Evolutionary conservation across 2,329 filamentous ascomycete species (phyloP), one percentile per base, ranked within the genome.

Genomic region (Fusarium tanahbumbuense): DNA sequence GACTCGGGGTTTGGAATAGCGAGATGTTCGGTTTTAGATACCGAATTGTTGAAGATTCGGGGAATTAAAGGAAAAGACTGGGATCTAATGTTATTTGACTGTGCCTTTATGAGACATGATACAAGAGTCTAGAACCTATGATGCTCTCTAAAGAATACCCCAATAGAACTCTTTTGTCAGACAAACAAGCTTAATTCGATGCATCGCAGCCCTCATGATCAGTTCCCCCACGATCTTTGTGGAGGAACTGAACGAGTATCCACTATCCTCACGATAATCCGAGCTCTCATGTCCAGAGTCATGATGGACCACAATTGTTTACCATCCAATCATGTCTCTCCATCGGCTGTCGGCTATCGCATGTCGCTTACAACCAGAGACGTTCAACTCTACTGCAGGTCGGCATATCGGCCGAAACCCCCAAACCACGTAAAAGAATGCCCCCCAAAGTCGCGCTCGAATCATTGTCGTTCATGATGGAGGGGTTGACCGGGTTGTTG

Each of bases 191-290:
- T 28, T 18, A 12, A 47, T 27, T n/a, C 40, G 8, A 37, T 22
- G 49, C 50, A 53, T 40, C 32, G 6, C 20, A 42, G 25, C 30
- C 37, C 48, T 63, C 61, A 67, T 62, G 37, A 44, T 54, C 49
- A 55, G 27, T 53, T 45, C 52, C 56, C 67, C 54, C 69, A 64
- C 57, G 52, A 41, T 60, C 15, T 42, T 55, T 68, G 72, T 73
- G 73, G 72, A 74, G 70, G 67, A 74, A 59, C 67, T 67, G 22
- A 37, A 1, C 0, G 49, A 64, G 72, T 64, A n/a, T 48, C 63
- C 60, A 48, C 56, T 58, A 62, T 53, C n/a, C 63, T 60, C 67
- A 72, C 69, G 64, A 72, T 73, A 72, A 68, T 70, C 70, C 70
- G 70, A 58, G 66, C 56, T 45, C 59, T 46, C 56, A 70, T 60